phyloP scores from a whole-genome alignment of 176 grass and related monocot genomes.

The Urochloa ruziziensis region DNA sequence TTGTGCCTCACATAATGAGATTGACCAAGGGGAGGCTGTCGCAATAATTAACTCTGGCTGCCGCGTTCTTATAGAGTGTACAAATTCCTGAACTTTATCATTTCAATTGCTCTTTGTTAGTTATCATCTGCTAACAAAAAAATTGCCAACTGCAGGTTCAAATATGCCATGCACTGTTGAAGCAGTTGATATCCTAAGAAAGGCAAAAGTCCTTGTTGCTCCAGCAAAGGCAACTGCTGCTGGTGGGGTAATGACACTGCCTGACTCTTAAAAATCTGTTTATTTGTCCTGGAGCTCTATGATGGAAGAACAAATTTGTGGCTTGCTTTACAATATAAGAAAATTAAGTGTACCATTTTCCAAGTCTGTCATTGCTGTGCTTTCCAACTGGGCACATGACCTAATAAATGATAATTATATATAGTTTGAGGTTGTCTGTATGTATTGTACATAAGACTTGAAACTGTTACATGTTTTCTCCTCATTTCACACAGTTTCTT shows the following conservation, averaged over 20 bases:
- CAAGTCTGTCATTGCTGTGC: not conserved
- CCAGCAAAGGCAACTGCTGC: slow-evolving; percentile 90
- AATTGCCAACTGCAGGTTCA: slow-evolving; percentile 58
- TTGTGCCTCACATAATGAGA: slow-evolving; percentile 97
- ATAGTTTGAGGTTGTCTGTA: not conserved
- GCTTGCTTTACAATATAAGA: not conserved
- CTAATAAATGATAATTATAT: not conserved
- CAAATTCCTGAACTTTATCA: slow-evolving; percentile 24
- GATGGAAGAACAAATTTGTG: slow-evolving; percentile 2
- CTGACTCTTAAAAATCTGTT: slow-evolving; percentile 25
- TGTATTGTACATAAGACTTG: not conserved
- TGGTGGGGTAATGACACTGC: slow-evolving; percentile 90
- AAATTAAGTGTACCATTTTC: not conserved
- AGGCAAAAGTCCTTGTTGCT: slow-evolving; percentile 86
- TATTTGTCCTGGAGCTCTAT: slow-evolving; percentile 13
- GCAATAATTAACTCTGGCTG: slow-evolving; percentile 85
- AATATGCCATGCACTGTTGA: slow-evolving; percentile 90
- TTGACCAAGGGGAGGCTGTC: slow-evolving; percentile 77
- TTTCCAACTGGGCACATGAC: not conserved
- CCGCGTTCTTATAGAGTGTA: slow-evolving; percentile 87
- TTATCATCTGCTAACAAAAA: slow-evolving; percentile 23
- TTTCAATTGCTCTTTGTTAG: not conserved
- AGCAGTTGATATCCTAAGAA: slow-evolving; percentile 92
- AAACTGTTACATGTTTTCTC: not conserved
- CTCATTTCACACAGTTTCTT: slow-evolving; percentile 12